Evolutionary conservation across 2,329 filamentous ascomycete genomes (phyloP).

Genomic region (Colletotrichum spinosum): DNA sequence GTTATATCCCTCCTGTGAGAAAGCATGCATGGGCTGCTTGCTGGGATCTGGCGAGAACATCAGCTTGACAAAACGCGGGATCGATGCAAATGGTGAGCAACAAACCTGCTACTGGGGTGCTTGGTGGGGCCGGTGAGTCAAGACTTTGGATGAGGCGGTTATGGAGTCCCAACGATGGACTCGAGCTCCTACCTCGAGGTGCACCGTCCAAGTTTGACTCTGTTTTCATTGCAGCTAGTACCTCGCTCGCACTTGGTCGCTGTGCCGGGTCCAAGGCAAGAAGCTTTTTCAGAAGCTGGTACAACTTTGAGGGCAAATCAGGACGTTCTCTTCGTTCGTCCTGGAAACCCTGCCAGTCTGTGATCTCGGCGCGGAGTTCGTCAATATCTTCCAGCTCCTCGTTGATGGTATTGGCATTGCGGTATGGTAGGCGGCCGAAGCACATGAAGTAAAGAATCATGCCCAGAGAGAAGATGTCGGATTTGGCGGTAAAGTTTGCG

Average conservation of each 20-base stretch:
- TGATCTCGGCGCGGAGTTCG: constrained; percentile 85
- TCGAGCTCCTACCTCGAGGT: constrained; percentile 46
- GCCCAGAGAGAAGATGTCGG: constrained; percentile 96
- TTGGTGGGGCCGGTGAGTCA: constrained; percentile 63
- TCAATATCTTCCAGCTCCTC: constrained; percentile 95
- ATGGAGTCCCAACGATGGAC: constrained; percentile 54
- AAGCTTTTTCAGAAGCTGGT: constrained; percentile 83
- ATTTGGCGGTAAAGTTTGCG: constrained; percentile 96
- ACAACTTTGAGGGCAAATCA: constrained; percentile 88
- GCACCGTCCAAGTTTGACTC: constrained; percentile 65
- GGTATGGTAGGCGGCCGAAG: constrained; percentile 89
- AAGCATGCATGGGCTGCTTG: constrained; percentile 44
- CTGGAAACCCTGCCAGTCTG: constrained; percentile 87
- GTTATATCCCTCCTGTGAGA: constrained; percentile 46
- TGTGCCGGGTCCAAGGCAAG: constrained; percentile 81
- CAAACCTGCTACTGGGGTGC: constrained; percentile 61
- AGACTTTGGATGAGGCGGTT: constrained; percentile 65
- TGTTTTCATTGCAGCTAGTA: constrained; percentile 80
- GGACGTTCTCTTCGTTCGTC: constrained; percentile 79
- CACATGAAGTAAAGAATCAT: constrained; percentile 99
- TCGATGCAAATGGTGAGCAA: constrained; percentile 26
- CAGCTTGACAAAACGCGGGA: constrained; percentile 34
- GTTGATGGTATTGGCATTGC: constrained; percentile 83
- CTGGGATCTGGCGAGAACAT: constrained; percentile 43
- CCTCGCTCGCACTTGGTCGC: constrained; percentile 87